Evolutionary conservation across 2,329 filamentous ascomycete species (phyloP).

Genomic region (Aspergillus ochraceoroseus): DNA sequence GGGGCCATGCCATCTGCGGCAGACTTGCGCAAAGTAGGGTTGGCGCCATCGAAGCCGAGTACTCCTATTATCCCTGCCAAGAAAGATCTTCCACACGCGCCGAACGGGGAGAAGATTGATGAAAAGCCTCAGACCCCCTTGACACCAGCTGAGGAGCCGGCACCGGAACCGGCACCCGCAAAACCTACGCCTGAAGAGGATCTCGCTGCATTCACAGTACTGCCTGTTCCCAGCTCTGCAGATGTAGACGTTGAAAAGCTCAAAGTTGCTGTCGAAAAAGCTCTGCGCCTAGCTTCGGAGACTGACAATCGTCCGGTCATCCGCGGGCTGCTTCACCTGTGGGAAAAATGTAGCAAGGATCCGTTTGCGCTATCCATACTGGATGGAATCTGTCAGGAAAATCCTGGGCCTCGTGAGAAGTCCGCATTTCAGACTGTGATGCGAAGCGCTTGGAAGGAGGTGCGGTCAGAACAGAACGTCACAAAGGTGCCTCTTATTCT

Average conservation of each 20-base stretch:
- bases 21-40: constrained; percentile 50
- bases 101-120: constrained; percentile 13
- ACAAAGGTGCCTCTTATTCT: constrained; percentile 5
- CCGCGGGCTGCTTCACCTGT: constrained; percentile 28
- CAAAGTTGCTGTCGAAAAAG: constrained; percentile 25
- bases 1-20: constrained; percentile 64
- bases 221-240: constrained; percentile 22
- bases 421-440: constrained; percentile 32
- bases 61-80: constrained; percentile 41
- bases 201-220: constrained; percentile 18
- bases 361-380: constrained; percentile 31
- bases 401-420: constrained; percentile 24
- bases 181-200: constrained; percentile 17
- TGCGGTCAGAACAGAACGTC: constrained; percentile 15
- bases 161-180: constrained; percentile 7
- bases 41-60: constrained; percentile 43
- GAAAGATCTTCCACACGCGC: constrained; percentile 34
- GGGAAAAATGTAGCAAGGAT: constrained; percentile 28
- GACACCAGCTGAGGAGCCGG: constrained; percentile 16
- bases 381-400: constrained; percentile 28
- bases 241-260: constrained; percentile 30
- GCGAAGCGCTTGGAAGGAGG: constrained; percentile 26
- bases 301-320: constrained; percentile 28
- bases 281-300: constrained; percentile 28
- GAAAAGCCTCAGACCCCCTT: constrained; percentile 17